A percentile compares a stretch with the other conserved stretches of the same genome.
phyloP scores from a whole-genome alignment of 225 moss, liverwort and hornwort species.

The Physcomitrium patens region DNA sequence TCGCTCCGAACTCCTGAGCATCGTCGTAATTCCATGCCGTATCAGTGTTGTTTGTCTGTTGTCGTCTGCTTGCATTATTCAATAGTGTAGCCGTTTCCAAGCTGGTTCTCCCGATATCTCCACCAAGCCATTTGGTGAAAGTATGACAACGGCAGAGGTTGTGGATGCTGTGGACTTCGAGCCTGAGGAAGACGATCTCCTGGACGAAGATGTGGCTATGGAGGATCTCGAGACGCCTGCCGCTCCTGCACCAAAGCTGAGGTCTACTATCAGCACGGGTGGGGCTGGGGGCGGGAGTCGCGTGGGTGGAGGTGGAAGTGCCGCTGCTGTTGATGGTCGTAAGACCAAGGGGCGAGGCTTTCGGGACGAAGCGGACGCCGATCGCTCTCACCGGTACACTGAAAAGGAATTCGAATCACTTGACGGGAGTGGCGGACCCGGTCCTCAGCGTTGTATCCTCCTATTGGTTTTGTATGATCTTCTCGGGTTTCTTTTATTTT shows the following conservation, averaged over 20 bases:
- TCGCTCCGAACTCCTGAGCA: neutral
- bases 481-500: neutral
- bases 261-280: constrained; percentile 86
- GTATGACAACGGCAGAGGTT: constrained; percentile 88
- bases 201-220: constrained; percentile 94
- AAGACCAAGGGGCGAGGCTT: constrained; percentile 97
- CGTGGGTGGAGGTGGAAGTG: constrained; percentile 34
- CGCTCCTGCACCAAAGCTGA: constrained; percentile 76
- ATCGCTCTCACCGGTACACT: constrained; percentile 82
- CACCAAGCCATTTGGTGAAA: no score
- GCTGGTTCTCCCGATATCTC: no score
- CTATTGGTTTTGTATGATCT: neutral
- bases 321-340: constrained; percentile 56
- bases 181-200: constrained; percentile 97
- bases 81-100: no score
- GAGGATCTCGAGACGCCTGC: constrained; percentile 76
- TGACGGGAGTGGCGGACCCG: constrained; percentile 91
- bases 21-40: no score
- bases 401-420: constrained; percentile 90
- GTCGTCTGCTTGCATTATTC: no score
- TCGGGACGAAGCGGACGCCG: constrained; percentile 83
- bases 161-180: constrained; percentile 98
- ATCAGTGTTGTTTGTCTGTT: no score
- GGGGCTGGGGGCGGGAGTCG: constrained; percentile 64
- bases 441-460: constrained; percentile 97